These are phyloP conservation scores for Diplosphaera chodatii DNA, from an alignment of 139 green algal species.

Conservation along the genomic window DNA sequence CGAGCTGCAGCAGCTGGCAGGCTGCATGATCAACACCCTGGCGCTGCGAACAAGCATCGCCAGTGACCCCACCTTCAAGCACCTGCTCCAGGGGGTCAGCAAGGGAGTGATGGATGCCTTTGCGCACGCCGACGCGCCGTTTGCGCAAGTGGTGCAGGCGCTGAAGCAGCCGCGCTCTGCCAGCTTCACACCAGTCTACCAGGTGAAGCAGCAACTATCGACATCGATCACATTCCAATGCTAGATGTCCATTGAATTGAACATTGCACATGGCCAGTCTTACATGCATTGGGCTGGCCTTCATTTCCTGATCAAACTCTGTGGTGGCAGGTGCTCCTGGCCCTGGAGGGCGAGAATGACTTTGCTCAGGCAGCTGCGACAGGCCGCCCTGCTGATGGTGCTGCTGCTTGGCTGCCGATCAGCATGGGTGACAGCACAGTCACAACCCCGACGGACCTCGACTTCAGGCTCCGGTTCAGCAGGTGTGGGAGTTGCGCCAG, in stretches of 20 bases:
- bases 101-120: not conserved
- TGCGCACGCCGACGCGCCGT: slow-evolving; percentile 1
- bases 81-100: not conserved
- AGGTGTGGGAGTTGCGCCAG: no score
- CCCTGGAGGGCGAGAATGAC: not conserved
- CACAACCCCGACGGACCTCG: no score
- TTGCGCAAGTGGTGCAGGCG: not conserved
- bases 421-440: no score
- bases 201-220: no score
- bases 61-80: not conserved
- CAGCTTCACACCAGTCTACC: not conserved
- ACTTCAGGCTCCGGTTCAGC: no score
- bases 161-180: not conserved
- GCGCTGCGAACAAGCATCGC: not conserved
- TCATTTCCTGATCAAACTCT: no score
- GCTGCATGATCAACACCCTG: not conserved
- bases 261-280: no score
- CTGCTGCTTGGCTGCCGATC: no score
- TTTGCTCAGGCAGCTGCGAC: no score
- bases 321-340: not conserved
- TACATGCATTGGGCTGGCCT: not conserved
- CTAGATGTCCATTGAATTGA: no score
- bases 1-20: not conserved
- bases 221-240: no score
- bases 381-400: no score